Evolutionary conservation across 2,329 filamentous ascomycete genomes (phyloP).

Genomic region (Fusarium continuum): DNA sequence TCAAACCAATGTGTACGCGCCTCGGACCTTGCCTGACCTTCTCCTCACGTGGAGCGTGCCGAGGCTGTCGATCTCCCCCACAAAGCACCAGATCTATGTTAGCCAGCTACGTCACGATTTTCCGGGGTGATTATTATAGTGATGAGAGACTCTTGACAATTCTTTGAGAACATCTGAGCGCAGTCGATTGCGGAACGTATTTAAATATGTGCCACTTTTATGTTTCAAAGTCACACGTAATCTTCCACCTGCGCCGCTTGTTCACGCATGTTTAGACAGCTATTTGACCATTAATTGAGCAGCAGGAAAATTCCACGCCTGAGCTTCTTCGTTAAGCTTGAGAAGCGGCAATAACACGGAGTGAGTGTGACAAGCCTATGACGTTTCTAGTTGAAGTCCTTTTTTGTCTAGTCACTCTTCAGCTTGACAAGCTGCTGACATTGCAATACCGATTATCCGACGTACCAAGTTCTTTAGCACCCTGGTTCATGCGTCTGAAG

Average conservation of each 20-base stretch:
- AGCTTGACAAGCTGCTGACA: background rate
- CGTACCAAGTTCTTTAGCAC: too few species aligned
- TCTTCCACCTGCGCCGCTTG: too few species aligned
- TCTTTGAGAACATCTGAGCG: too few species aligned
- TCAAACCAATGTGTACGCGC: background rate
- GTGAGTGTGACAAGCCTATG: background rate
- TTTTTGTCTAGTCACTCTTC: background rate
- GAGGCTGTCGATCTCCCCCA: conserved; percentile 7
- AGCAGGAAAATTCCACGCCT: too few species aligned
- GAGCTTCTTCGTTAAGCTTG: too few species aligned
- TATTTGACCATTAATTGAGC: too few species aligned
- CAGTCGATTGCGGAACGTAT: too few species aligned
- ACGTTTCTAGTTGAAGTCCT: background rate
- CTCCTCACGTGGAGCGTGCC: conserved; percentile 5
- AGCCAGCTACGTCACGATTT: background rate
- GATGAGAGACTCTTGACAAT: background rate
- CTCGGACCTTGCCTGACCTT: background rate
- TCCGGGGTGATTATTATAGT: background rate
- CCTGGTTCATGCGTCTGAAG: too few species aligned
- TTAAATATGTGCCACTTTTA: too few species aligned
- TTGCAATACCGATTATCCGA: too few species aligned
- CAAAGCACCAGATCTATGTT: background rate
- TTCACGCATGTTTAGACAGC: too few species aligned
- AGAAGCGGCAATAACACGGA: background rate
- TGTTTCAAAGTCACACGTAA: too few species aligned